Base-by-base conservation (phyloP, 495 filamentous ascomycete genomes). In the Cryomyces antarcticus region DNA sequence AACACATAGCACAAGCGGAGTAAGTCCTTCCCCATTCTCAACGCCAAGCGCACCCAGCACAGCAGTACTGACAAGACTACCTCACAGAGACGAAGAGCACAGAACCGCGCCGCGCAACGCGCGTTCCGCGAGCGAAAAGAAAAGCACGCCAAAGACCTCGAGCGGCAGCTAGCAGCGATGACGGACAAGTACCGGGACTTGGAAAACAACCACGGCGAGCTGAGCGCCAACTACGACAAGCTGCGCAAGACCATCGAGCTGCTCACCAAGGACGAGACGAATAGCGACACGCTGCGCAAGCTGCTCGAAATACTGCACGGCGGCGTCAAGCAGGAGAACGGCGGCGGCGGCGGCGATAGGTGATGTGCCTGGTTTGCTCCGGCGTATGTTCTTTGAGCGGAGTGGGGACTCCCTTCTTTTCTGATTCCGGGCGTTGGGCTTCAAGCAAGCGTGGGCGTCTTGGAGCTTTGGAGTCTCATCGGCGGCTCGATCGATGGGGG, bases 41-140 rank as follows among this genome's bases (percentile, higher is more conserved):
- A 24, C 17, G 17, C 17, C 17, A 24, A 24, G 17, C 17, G 17
- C 17, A 24, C 17, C 17, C 17, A 1, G 17, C 17, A 24, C 17
- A 24, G 17, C 17, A 24, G 17, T 24, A 24, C 17, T 24, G 17
- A 24, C 17, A 24, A 24, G 27, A 10, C 24, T 3, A 9, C 33
- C 33, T 35, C 38, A 39, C 11, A 28, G 38, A 11, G 27, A 11
- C 45, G 52, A 30, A 37, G 50, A 43, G 52, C 52, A 5, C 52
- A 55, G 39, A 55, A 52, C 29, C 52, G 52, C 50, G 53, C 50
- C 31, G 53, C 52, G 10, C 64, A 68, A 49, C 61, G 65, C 39
- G 65, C 65, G 36, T 69, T 66, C 52, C 63, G 65, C 41, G 63
- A 68, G 38, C 62, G 65, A 42, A 67, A 68, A 49, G 65, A 67